Base-by-base conservation (phyloP, 352 stramenopile species). In the Phytophthora citricola region DNA sequence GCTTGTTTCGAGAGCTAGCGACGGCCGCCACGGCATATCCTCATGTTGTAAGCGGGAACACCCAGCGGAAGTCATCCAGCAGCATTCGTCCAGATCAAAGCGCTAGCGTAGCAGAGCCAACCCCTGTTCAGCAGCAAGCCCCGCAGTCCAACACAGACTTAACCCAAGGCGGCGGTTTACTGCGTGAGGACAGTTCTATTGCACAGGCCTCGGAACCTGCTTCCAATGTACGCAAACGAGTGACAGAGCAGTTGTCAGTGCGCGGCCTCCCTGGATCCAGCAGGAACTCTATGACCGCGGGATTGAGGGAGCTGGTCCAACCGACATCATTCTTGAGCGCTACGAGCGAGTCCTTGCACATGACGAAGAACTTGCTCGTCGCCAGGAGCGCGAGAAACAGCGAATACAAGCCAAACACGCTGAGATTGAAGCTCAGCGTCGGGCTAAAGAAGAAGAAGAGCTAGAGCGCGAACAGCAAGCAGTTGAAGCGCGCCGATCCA, bases 261-360 rank as follows among this genome's bases (percentile, higher is more conserved):
- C 58, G 78, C 4, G 85, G 87, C 0, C 64, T 93, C 32, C 89
- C 46, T 91, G 85, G 73, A 84, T 94, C 45, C 87, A 92, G 36
- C 87, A 94, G 62, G 87, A 94, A 53, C 76, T 94, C 8, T 90
- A 89, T 51, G 85, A 94, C 41, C 83, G 85, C 8, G 80, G 79
- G 1, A 53, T 91, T 22, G 85, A 94, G 44, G 79, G 85, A 0
- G 76, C 77, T 22, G 85, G 87, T 17, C 51, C 62, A 0, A 80
- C 71, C 0, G 61, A 73, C 8, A 31, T 53, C 17, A 87, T 94
- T 50, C 55, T 93, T 14, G 20, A 73, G 39, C 57, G 63, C 1
- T 90, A 81, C 34, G 56, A 91, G 31, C 53, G 67, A 6, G 73
- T 74, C n/a, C 58, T 92, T 0, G 46, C 51, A 0, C 17, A 68